These are phyloP conservation scores for Dendrothele bispora DNA, from an alignment of 768 basidiomycete species.

Conservation along the genomic window DNA sequence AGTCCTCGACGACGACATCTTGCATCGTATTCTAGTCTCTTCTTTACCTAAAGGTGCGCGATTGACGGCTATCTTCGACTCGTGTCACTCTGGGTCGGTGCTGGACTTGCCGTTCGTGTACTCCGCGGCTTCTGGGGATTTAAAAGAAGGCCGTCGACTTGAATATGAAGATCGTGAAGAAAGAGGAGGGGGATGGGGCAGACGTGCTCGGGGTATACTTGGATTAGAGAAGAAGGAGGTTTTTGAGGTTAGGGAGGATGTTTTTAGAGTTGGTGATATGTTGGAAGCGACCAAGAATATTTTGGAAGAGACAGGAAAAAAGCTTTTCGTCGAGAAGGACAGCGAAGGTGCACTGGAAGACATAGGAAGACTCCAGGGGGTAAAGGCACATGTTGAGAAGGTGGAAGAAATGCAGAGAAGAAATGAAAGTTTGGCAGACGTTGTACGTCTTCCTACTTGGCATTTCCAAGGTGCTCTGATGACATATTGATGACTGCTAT, in stretches of 20 bases:
- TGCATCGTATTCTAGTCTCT: conserved; percentile 58
- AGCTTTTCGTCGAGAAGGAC: conserved; percentile 4
- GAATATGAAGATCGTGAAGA: neutral
- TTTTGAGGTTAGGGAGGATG: conserved; percentile 1
- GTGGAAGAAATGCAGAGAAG: neutral
- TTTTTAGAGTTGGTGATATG: conserved; percentile 3
- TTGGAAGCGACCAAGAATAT: conserved; percentile 7
- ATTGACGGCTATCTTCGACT: conserved; percentile 54
- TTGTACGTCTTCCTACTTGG: neutral
- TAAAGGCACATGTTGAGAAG: conserved; percentile 6
- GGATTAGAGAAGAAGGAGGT: conserved; percentile 6
- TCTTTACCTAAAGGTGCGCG: conserved; percentile 64
- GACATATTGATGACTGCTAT: neutral
- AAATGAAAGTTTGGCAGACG: conserved; percentile 7
- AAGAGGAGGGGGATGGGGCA: neutral
- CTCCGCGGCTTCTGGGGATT: conserved; percentile 5
- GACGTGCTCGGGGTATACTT: conserved; percentile 1
- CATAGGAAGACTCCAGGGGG: conserved; percentile 1
- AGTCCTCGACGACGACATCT: conserved; percentile 45
- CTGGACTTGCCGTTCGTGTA: conserved; percentile 37
- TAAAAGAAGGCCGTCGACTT: conserved; percentile 2
- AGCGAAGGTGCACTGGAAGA: conserved; percentile 1
- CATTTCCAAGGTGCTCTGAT: neutral
- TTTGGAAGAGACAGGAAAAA: conserved; percentile 1
- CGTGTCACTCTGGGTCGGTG: conserved; percentile 61